phyloP scores from a whole-genome alignment of 2,329 filamentous ascomycete species.

The Arthrinium puccinioides region DNA sequence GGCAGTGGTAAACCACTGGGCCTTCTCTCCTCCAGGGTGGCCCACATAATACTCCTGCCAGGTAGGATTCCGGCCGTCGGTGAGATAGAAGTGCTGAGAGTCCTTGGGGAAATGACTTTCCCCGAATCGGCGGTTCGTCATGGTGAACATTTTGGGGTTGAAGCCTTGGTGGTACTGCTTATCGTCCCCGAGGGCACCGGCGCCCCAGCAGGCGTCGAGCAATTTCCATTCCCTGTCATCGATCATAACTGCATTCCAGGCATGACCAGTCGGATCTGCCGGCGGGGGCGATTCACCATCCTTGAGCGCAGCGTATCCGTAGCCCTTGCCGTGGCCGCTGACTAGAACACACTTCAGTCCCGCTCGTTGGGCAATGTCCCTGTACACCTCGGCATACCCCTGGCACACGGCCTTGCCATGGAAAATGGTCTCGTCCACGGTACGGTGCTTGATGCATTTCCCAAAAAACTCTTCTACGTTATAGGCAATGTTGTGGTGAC shows the following conservation, averaged over 20 bases:
- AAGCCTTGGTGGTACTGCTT: slow-evolving; percentile 62
- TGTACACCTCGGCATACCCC: slow-evolving; percentile 81
- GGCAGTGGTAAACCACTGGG: slow-evolving; percentile 37
- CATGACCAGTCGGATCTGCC: slow-evolving; percentile 59
- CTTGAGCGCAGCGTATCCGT: slow-evolving; percentile 56
- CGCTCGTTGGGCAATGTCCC: slow-evolving; percentile 67
- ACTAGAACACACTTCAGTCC: slow-evolving; percentile 74
- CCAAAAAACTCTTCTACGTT: slow-evolving; percentile 75
- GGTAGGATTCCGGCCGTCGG: slow-evolving; percentile 56
- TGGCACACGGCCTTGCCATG: slow-evolving; percentile 82
- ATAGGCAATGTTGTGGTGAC: slow-evolving; percentile 88
- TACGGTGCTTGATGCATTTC: slow-evolving; percentile 57
- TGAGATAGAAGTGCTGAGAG: slow-evolving; percentile 61
- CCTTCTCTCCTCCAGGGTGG: slow-evolving; percentile 40
- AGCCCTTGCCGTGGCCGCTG: slow-evolving; percentile 80
- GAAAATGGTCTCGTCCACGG: slow-evolving; percentile 65
- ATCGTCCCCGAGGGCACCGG: slow-evolving; percentile 55
- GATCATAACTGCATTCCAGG: slow-evolving; percentile 89
- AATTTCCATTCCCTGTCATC: slow-evolving; percentile 88
- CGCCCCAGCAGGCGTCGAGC: slow-evolving; percentile 88
- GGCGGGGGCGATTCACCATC: slow-evolving; percentile 61
- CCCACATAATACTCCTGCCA: slow-evolving; percentile 83
- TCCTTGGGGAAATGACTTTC: slow-evolving; percentile 71
- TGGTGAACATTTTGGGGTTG: slow-evolving; percentile 51
- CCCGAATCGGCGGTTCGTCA: slow-evolving; percentile 73